Percentiles rank a stretch among this genome's conserved stretches.
Evolutionary conservation across 2,329 filamentous ascomycete species (phyloP).

Genomic region (Colletotrichum sp.): DNA sequence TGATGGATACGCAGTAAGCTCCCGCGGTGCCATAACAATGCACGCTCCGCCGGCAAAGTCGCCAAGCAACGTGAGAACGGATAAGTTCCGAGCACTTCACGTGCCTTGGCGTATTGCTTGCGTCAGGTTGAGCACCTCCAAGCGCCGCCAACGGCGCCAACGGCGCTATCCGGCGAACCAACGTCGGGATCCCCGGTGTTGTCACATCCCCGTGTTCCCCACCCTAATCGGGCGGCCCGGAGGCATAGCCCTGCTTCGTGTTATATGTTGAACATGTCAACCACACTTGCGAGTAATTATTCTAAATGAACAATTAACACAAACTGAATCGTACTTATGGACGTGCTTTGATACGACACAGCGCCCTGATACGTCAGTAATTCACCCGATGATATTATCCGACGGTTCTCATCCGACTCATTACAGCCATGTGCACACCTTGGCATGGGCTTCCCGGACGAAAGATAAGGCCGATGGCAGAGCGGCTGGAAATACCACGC

Average conservation of each 20-base stretch:
- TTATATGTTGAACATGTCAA: neutral
- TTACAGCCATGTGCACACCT: neutral
- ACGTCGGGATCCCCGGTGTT: neutral
- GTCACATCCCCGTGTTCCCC: neutral
- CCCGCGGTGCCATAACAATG: neutral
- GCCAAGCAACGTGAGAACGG: neutral
- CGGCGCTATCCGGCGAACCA: neutral
- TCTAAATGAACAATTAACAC: neutral
- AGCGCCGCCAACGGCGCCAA: neutral
- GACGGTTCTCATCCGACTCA: neutral
- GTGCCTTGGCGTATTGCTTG: neutral
- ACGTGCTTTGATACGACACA: neutral
- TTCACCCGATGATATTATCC: neutral
- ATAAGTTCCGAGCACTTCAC: neutral
- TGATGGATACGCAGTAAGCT: neutral
- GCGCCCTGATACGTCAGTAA: neutral
- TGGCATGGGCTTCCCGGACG: neutral
- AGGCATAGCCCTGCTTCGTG: neutral
- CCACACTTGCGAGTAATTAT: neutral
- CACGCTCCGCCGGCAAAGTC: neutral
- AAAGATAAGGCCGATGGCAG: neutral
- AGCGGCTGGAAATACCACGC: neutral
- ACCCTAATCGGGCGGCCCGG: neutral
- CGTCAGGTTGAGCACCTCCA: neutral
- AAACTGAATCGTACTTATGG: neutral